Evolutionary conservation across 805 yeast species (phyloP), one percentile per base, ranked within the genome.

Genomic region (Yarrowia keelungensis): DNA sequence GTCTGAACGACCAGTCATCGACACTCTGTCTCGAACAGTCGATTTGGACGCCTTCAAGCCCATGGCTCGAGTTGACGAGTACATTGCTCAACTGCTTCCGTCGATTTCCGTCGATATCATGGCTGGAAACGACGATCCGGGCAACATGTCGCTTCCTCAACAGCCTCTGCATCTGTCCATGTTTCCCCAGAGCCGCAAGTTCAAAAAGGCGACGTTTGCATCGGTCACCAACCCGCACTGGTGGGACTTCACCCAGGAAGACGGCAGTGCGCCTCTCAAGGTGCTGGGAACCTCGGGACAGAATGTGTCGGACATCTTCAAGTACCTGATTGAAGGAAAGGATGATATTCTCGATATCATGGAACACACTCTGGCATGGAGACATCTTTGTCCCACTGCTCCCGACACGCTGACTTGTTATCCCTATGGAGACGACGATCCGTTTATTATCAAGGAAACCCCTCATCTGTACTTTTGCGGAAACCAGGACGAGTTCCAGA

Each of bases 391-490:
- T 0, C 99, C 99, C 2, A 92, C 98, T 0, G 97, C 97, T 0
- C 99, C 99, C 0, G 98, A 95, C 75, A 95, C 99, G 0, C 79
- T 95, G 51, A 89, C 93, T 83, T 88, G 97, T 72, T 92, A 91
- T 73, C 98, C 99, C 0, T 93, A 83, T 74, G 83, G 84, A 11
- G 85, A 86, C 35, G 74, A 75, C 1, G 98, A 95, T 77, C 98
- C 98, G 3, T 92, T 94, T 76, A 79, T 95, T n/a, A 69, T 80
- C 10, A 80, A 80, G 10, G 91, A 90, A 74, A 86, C 90, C 16
- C 98, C 98, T 0, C 93, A 92, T 75, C 89, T 93, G 2, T 92
- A 90, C 74, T 86, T 91, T 73, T 91, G 86, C 3, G 98, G 97
- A 0, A 94, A 93, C 75, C 97, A 92, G 76, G 85, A 88, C 0